Conservation (phyloP, 2,329 filamentous ascomycete genomes). For the Microcyclospora tardicrescens region DNA sequence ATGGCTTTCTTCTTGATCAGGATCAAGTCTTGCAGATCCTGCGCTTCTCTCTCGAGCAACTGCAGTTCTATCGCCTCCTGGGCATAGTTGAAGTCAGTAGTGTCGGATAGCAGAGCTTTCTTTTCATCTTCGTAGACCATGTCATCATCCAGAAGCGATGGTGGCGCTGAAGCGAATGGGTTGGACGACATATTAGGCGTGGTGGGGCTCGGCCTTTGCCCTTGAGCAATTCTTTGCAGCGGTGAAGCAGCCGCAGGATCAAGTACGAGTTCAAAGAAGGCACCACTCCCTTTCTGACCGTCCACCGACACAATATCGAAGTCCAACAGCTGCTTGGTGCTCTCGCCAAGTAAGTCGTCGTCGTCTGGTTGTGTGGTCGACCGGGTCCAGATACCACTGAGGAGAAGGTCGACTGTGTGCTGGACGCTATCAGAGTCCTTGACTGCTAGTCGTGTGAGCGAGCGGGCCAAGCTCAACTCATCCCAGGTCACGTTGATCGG, state of each 20-base stretch:
- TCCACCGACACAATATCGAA: not conserved
- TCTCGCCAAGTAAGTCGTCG: not conserved
- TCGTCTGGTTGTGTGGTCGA: not conserved
- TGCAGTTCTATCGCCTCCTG: constrained; percentile 30
- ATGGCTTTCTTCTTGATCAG: constrained; percentile 22
- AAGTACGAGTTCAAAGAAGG: not conserved
- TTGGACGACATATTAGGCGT: not conserved
- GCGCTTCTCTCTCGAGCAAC: constrained; percentile 17
- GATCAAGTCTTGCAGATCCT: constrained; percentile 14
- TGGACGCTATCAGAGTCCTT: not conserved
- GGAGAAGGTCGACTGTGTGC: not conserved
- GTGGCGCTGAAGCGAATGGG: not conserved
- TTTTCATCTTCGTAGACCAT: constrained; percentile 4
- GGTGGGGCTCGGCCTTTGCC: not conserved
- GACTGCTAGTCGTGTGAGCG: not conserved
- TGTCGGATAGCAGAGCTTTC: not conserved
- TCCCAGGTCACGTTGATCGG: too few relatives aligned
- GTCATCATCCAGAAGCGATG: too few relatives aligned
- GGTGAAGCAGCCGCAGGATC: not conserved
- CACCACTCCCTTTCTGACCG: not conserved
- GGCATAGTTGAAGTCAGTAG: constrained; percentile 16
- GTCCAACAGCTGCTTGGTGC: not conserved
- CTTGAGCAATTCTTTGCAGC: not conserved
- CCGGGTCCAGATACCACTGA: not conserved
- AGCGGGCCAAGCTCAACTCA: not conserved